Base-by-base conservation (phyloP, 2,329 filamentous ascomycete genomes). In the Truncatella angustata region DNA sequence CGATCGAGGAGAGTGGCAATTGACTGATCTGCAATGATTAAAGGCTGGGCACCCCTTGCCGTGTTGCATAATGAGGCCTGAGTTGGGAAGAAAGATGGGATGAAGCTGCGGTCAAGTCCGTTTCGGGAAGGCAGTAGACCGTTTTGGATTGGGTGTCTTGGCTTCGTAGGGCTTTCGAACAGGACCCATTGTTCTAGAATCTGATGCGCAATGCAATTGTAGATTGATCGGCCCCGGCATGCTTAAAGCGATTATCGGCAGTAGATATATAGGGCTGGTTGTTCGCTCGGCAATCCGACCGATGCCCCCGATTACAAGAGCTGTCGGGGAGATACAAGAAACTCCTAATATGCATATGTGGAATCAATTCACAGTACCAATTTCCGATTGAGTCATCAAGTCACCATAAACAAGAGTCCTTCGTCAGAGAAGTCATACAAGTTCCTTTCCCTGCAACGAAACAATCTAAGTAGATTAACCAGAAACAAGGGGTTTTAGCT, bases 141-240 rank as follows among this genome's bases (percentile, higher is more conserved):
- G 34, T 36, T 36, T 49, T 35, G 21, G 30, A 34, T 16, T 39
- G 12, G 20, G 10, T 20, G 32, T 24, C 32, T 28, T 6, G 34
- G 5, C 30, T n/a, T n/a, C 12, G 45, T 11, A 5, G 21, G 18
- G 16, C 5, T 20, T 20, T 9, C 32, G 20, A 36, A 6, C 18
- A 18, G 30, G n/a, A n/a, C n/a, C n/a, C 45, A 37, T n/a, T 49
- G 12, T 49, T 49, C 45, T 49, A 49, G 45, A 49, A 49, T 23
- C 9, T 37, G 45, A 39, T 49, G 45, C 45, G 18, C 14, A 14
- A 21, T 14, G 30, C 18, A 26, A 11, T 16, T 9, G 30, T 24
- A 44, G 45, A 39, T 39, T 49, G 45, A 49, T 49, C 45, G 32
- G 5, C 34, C 9, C 34, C 9, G 14, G 32, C 21, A 34, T 32